Conservation (phyloP, 2,329 filamentous ascomycete species). For the Cyclaneusma minus region DNA sequence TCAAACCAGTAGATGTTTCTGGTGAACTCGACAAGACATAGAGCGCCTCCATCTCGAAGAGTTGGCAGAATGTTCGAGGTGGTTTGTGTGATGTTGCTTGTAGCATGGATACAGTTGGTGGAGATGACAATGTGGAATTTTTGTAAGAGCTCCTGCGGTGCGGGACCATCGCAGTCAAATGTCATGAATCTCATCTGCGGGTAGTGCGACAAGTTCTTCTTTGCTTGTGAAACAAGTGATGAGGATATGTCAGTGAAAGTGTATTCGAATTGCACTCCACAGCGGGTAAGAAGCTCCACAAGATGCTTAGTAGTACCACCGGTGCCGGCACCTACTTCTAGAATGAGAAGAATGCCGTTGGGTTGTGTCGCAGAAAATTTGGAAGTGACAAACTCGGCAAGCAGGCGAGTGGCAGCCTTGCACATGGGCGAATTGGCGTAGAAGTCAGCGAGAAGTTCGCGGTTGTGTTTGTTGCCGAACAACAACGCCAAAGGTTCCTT, state of each 20-base stretch:
- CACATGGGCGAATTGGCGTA: constrained; percentile 9
- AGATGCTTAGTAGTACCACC: constrained; percentile 23
- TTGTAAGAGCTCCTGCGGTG: constrained; percentile 3
- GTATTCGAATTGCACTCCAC: constrained; percentile 18
- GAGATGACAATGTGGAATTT: constrained; percentile 7
- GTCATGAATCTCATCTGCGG: constrained; percentile 4
- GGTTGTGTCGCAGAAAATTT: not conserved
- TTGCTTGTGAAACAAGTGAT: constrained; percentile 10
- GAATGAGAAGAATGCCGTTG: constrained; percentile 16
- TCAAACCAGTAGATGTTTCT: constrained; percentile 9
- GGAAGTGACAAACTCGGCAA: not conserved
- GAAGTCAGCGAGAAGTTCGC: constrained; percentile 8
- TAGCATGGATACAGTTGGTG: constrained; percentile 11
- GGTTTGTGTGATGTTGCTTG: constrained; percentile 3
- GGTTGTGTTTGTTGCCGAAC: constrained; percentile 7
- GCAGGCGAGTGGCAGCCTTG: not conserved
- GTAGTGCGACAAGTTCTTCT: constrained; percentile 4
- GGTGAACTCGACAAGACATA: constrained; percentile 9
- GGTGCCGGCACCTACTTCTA: constrained; percentile 26
- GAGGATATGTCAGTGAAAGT: constrained; percentile 25
- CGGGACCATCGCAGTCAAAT: constrained; percentile 5
- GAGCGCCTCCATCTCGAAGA: constrained; percentile 5
- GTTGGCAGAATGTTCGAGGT: constrained; percentile 3
- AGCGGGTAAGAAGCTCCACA: constrained; percentile 11
- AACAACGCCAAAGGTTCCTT: constrained; percentile 7